phyloP scores from a whole-genome alignment of 2,329 filamentous ascomycete genomes.

The Cryphonectria japonica region DNA sequence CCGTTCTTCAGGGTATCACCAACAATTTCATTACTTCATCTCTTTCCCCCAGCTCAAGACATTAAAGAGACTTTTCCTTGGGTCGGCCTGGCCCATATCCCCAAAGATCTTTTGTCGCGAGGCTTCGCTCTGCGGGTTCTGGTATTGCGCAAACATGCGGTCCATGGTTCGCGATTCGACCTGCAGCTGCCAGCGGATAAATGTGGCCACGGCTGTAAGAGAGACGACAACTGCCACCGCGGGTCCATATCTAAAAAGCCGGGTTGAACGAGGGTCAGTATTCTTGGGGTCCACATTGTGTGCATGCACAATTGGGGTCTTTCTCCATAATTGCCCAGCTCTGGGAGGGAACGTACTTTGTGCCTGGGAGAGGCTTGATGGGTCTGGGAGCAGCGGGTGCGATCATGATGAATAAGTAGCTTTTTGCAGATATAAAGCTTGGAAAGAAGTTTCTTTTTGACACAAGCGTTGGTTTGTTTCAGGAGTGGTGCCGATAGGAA shows the following conservation, averaged over 20 bases:
- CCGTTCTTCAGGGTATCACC: not conserved
- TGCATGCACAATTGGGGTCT: not conserved
- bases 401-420: not conserved
- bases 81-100: slow-evolving; percentile 25
- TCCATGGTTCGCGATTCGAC: slow-evolving; percentile 42
- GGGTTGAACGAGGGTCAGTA: not conserved
- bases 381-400: slow-evolving; percentile 6
- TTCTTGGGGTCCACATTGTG: not conserved
- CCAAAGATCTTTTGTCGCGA: slow-evolving; percentile 40
- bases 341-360: slow-evolving; percentile 6
- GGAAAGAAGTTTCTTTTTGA: not conserved
- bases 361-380: slow-evolving; percentile 22
- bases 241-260: slow-evolving; percentile 16
- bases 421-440: not conserved
- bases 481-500: not conserved
- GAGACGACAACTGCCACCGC: slow-evolving; percentile 18
- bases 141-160: slow-evolving; percentile 44
- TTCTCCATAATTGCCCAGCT: not conserved
- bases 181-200: slow-evolving; percentile 40
- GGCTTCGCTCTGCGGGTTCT: slow-evolving; percentile 43
- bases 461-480: not conserved
- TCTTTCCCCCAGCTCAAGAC: slow-evolving; percentile 24
- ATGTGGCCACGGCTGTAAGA: slow-evolving; percentile 37
- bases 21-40: not conserved
- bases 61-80: slow-evolving; percentile 24